Base-by-base conservation (phyloP, 768 basidiomycete genomes). In the Agrocybe praecox region DNA sequence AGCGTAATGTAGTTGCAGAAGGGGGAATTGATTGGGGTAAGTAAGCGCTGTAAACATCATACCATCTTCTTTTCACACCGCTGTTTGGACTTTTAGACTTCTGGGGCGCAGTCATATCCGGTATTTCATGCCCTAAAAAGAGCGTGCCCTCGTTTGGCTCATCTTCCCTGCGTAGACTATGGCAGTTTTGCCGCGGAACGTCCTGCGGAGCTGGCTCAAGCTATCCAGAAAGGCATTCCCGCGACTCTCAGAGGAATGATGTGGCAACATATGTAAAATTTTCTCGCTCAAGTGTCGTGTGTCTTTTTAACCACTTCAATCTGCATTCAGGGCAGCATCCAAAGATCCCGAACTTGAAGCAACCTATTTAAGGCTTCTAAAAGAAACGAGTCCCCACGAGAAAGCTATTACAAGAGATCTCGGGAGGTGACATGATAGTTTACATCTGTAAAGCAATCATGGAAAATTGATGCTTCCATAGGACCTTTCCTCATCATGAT, bases 401-500 rank as follows among this genome's bases (percentile, higher is more conserved):
- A 98, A 98, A 69, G 86, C 95, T 11, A 99, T 99, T 49, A 85
- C 83, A 40, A 84, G 96, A 57, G 97, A 99, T 73, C 82, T 99
- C 29, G 93, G 92, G 64, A 82, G 95, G 86, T 90, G 53, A 55
- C 72, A 8, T 36, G 62, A 45, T 55, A 34, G 34, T n/a, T n/a
- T n/a, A n/a, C n/a, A 62, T 55, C 55, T 51, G 59, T 56, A 44
- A 58, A 26, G 14, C 21, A 52, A 46, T 32, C 55, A 45, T 26
- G 58, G 36, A 43, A 22, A 19, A 50, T 44, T 59, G 33, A 56
- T 43, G 44, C 45, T 49, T 45, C 32, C 49, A 18, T 59, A 91
- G 93, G 69, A 99, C 97, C 2, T 98, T 99, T 74, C 97, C 97
- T 22, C 92, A 95, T 68, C 96, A 98, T 65, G 89, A 92, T 46